These are phyloP conservation scores for Amanita rubescens DNA, from an alignment of 768 basidiomycete species.

Conservation along the genomic window DNA sequence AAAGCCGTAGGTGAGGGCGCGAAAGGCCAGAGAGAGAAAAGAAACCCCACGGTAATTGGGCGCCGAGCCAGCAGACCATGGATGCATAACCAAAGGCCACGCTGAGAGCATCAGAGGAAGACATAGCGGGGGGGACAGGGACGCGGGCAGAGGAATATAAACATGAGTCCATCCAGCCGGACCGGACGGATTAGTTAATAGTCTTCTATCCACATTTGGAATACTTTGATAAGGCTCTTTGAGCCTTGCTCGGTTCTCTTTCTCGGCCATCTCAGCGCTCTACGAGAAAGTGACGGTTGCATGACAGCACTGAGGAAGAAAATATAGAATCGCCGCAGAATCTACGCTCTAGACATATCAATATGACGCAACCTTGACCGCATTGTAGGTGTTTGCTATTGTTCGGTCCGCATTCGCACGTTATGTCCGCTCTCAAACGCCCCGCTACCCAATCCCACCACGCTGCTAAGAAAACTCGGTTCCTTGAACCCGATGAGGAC, in stretches of 20 bases:
- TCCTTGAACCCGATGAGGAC: conserved; percentile 70
- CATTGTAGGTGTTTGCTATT: too few relatives aligned
- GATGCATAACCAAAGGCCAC: conserved; percentile 64
- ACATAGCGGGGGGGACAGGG: conserved; percentile 19
- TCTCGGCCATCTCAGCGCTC: too few relatives aligned
- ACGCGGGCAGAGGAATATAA: conserved; percentile 12
- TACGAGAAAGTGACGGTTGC: too few relatives aligned
- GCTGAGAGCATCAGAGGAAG: conserved; percentile 35
- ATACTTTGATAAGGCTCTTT: not conserved
- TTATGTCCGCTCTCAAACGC: conserved; percentile 31
- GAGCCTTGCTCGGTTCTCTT: too few relatives aligned
- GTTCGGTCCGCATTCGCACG: not conserved
- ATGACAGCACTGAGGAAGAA: not conserved
- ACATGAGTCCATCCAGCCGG: conserved; percentile 5
- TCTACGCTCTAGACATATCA: too few relatives aligned
- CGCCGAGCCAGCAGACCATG: conserved; percentile 76
- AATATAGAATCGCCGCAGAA: too few relatives aligned
- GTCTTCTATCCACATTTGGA: not conserved
- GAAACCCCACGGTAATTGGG: conserved; percentile 76
- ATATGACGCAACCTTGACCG: too few relatives aligned
- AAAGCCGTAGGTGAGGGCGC: not conserved
- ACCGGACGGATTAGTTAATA: too few relatives aligned
- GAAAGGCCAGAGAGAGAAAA: not conserved
- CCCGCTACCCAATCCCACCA: conserved; percentile 19
- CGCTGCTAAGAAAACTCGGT: conserved; percentile 65